phyloP scores from a whole-genome alignment of 176 grass and related monocot genomes.

The Puccinellia tenuiflora region DNA sequence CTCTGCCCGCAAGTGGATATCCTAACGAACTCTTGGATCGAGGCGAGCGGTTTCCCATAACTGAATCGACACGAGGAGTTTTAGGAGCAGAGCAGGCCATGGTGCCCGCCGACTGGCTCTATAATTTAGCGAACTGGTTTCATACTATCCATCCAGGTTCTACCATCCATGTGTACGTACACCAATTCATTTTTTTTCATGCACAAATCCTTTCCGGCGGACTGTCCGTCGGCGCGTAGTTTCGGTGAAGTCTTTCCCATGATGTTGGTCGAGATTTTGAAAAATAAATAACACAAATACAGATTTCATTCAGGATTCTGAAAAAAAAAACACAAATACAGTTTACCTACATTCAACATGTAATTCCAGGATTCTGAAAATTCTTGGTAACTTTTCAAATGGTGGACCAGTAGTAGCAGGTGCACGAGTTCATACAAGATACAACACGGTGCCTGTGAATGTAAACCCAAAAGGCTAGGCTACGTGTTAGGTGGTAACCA shows the following conservation, averaged over 20 bases:
- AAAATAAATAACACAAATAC: not conserved
- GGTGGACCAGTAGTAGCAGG: not conserved
- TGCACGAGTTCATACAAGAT: not conserved
- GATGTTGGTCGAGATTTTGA: not conserved
- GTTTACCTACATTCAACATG: not conserved
- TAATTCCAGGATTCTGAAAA: not conserved
- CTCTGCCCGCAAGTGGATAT: not conserved
- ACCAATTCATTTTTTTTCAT: too few species aligned
- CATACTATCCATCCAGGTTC: too few species aligned
- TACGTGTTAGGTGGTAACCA: not conserved
- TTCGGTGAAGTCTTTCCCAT: not conserved
- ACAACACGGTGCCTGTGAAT: not conserved
- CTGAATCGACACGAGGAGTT: not conserved
- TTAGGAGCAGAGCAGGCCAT: too few species aligned
- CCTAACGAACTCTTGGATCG: not conserved
- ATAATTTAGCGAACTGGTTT: too few species aligned
- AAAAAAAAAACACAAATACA: not conserved
- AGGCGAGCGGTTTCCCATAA: not conserved
- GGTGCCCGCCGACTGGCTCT: too few species aligned
- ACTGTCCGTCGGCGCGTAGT: too few species aligned
- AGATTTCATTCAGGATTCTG: not conserved
- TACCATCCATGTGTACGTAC: too few species aligned
- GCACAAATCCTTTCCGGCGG: too few species aligned
- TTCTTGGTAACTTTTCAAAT: not conserved
- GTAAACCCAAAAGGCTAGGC: not conserved